Base-by-base conservation (phyloP, 169 alveolate genomes). In the Fabrea salina region DNA sequence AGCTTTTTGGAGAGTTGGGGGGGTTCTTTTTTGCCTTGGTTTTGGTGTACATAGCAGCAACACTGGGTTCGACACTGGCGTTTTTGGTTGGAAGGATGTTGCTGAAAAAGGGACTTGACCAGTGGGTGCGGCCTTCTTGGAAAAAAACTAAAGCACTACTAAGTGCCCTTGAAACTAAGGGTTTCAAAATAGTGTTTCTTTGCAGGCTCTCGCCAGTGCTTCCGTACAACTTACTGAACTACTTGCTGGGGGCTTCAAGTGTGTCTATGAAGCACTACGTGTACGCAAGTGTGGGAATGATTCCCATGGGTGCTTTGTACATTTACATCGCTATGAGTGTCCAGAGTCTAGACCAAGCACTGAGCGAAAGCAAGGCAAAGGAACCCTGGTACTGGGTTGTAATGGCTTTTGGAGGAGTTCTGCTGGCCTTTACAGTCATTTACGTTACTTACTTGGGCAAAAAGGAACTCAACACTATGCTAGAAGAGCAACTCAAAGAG, bases 191-290 rank as follows among this genome's bases (percentile, higher is more conserved):
- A 40, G 81, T 75, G 40, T 58, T 86, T 30, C 53, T 86, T 3
- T 51, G 79, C 37, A 51, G 92, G 50, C 76, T 86, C 25, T 53
- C 88, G 19, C 92, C 92, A 3, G 19, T 83, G 11, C 59, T 86
- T 50, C 92, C 92, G 1, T 83, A 72, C 61, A 83, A 83, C 33
- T 4, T 80, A 3, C 61, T 86, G 19, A 83, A 83, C 54, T 86
- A 86, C 59, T 25, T 82, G 7, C 54, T 86, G 83, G 86, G 88
- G 8, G 76, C 84, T 5, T 79, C 89, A 5, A 51, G 81, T 5
- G 71, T 86, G 4, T 8, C 35, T 3, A 47, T 86, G 4, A 22
- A 39, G 39, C 57, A 77, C 25, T 86, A 72, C 68, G 41, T 53
- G 0, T 39, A 70, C 1, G 89, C 85, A 3, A 56, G 66, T 13